Evolutionary conservation across 177 flowering plant genomes (phyloP), one percentile per base, ranked within the genome.

Genomic region (Vitis hybrid): DNA sequence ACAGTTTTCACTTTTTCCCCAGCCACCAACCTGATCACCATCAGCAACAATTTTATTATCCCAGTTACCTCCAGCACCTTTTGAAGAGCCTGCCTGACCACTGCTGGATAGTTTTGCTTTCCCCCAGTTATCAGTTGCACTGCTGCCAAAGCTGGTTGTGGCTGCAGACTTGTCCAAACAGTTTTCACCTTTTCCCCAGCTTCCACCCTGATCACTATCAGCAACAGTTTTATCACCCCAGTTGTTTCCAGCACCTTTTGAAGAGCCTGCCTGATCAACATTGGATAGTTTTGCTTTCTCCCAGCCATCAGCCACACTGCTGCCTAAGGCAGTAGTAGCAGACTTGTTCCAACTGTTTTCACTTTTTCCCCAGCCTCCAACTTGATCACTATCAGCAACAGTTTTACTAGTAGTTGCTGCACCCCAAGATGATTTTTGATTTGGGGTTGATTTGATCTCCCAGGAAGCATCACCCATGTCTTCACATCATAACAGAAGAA

Each of bases 391-490:
- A 11, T 56, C 30, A 10, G 52, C 64, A 15, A 49, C 68, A 6
- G 60, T 64, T 27, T 27, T 27, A 46, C 19, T 19, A 55, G 63
- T 64, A 49, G 62, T 59, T 60, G 70, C n/a, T 58, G 78, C 72
- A 72, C 79, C 75, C 86, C 87, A 87, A 30, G 88, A 62, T 19
- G 84, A 56, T 67, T 56, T 76, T 61, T 74, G 72, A 57, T 70
- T 66, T 51, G 74, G 16, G 40, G 65, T 57, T 18, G 32, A 56
- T 64, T 77, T 78, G 49, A 65, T 69, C 6, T 57, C 86, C 91
- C 89, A 89, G 62, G 80, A 76, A 68, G 64, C 78, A 52, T 78
- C 84, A 63, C 62, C 81, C 59, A 12, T 84, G 74, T 71, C 81
- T 78, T 49, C 40, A 66, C 56, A 21, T 65, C n/a, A 57, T 27